Percentiles rank a stretch among this genome's conserved stretches.
These are phyloP conservation scores for Lasiosphaeria miniovina DNA, from an alignment of 495 filamentous ascomycete genomes.

Conservation along the genomic window DNA sequence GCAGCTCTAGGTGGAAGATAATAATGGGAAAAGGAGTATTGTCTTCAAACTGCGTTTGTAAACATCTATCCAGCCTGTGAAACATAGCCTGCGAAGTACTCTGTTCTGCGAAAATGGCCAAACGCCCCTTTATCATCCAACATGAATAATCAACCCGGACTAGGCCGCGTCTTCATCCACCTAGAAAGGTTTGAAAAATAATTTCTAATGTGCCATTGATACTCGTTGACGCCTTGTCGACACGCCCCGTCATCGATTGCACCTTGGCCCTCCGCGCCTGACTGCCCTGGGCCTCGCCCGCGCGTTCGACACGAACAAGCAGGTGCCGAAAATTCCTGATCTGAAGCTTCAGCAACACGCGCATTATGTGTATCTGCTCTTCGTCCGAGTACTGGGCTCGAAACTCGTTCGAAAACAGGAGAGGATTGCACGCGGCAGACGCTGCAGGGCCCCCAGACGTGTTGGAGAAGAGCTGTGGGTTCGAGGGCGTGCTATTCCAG, in stretches of 20 bases:
- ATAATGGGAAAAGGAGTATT: too few relatives aligned
- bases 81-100: too few relatives aligned
- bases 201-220: background rate
- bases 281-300: background rate
- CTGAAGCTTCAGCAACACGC: conserved; percentile 12
- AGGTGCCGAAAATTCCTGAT: conserved; percentile 12
- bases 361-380: conserved; percentile 16
- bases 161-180: too few relatives aligned
- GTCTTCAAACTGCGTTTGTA: too few relatives aligned
- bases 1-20: too few relatives aligned
- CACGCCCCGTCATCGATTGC: background rate
- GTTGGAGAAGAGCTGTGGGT: background rate
- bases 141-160: too few relatives aligned
- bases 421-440: conserved; percentile 7
- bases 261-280: conserved; percentile 11
- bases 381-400: conserved; percentile 13
- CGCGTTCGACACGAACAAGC: conserved; percentile 7
- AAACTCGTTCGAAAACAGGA: conserved; percentile 16
- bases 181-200: background rate
- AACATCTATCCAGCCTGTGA: too few relatives aligned
- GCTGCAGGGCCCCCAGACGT: conserved; percentile 5
- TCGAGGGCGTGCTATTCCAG: too few relatives aligned
- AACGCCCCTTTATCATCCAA: too few relatives aligned
- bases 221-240: background rate
- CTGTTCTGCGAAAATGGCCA: too few relatives aligned